Evolutionary conservation across 352 stramenopile genomes (phyloP), one percentile per base, ranked within the genome.

Genomic region (Saprolegnia diclina): DNA sequence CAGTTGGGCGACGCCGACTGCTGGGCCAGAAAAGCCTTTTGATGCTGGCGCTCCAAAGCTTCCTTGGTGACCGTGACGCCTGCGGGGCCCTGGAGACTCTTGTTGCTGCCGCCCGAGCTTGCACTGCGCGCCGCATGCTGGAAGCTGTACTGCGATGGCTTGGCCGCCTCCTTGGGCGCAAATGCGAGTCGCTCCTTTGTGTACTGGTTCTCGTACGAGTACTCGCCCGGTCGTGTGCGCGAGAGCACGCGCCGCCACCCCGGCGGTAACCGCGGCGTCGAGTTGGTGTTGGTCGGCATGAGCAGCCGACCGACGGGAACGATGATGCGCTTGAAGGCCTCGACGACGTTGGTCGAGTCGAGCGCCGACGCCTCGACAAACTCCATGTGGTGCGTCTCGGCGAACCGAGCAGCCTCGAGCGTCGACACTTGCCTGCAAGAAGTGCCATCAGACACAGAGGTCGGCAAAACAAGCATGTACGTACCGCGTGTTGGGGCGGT

Each of bases 201-300:
- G 76, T 95, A 95, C 72, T 93, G 85, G 75, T 95, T 93, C 74
- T 95, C 85, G 65, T 95, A 95, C 67, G 83, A 92, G 64, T 90
- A 93, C 67, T 95, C 85, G 16, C 85, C 85, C 3, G 87, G 87
- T 68, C 86, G 65, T 40, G 87, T 93, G 24, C 87, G 83, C 37
- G 87, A 95, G 29, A 92, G 74, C 55, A 95, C 87, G 54, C 87
- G 83, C 32, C 85, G 76, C 87, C 87, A 93, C 10, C 87, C 87
- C 5, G 71, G 79, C 9, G 87, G 87, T 40, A 95, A 74, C 21
- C 74, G 74, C 29, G 76, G 82, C 32, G 92, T 90, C 21, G 42
- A 44, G 56, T 35, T 56, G 44, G 85, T 90, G 61, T 80, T 77
- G 18, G 80, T 68, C 0, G 85, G 83, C 44, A 83, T 91, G 21